Conservation (phyloP, 2,329 filamentous ascomycete genomes). For the Diplocarpon rosae region DNA sequence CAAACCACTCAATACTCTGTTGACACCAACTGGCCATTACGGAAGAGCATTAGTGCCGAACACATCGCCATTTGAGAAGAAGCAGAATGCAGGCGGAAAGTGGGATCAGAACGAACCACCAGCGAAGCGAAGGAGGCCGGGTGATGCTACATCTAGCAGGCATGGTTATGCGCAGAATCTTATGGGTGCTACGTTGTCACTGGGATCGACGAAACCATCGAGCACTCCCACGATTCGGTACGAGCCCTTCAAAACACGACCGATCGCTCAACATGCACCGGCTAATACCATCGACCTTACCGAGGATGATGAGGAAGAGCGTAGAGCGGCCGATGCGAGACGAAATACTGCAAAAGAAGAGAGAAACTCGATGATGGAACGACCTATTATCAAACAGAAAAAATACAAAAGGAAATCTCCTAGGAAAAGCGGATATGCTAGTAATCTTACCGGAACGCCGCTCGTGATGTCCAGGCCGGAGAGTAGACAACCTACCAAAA, state of each 20-base stretch:
- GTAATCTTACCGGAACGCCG: conserved; percentile 21
- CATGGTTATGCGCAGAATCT: conserved; percentile 40
- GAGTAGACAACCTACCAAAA: background rate
- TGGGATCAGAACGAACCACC: conserved; percentile 25
- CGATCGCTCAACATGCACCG: conserved; percentile 2
- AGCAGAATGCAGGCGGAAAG: conserved; percentile 27
- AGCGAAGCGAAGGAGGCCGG: conserved; percentile 33
- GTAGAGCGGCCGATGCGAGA: background rate
- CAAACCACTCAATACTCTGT: conserved; percentile 49
- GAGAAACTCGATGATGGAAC: background rate
- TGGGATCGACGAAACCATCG: conserved; percentile 28
- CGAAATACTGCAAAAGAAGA: background rate
- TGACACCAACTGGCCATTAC: conserved; percentile 52
- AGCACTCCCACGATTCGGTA: conserved; percentile 20
- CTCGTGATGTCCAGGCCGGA: conserved; percentile 15
- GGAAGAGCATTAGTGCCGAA: conserved; percentile 46
- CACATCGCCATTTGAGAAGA: conserved; percentile 56
- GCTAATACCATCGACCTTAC: conserved; percentile 20
- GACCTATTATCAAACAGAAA: conserved; percentile 6
- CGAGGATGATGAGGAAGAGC: conserved; percentile 14
- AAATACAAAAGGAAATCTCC: conserved; percentile 11
- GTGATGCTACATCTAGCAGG: conserved; percentile 33
- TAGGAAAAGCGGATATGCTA: conserved; percentile 21
- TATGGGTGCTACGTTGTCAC: conserved; percentile 36
- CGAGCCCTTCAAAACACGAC: conserved; percentile 15